phyloP scores from a whole-genome alignment of 495 filamentous ascomycete genomes.

The Talaromyces trachyspermus region DNA sequence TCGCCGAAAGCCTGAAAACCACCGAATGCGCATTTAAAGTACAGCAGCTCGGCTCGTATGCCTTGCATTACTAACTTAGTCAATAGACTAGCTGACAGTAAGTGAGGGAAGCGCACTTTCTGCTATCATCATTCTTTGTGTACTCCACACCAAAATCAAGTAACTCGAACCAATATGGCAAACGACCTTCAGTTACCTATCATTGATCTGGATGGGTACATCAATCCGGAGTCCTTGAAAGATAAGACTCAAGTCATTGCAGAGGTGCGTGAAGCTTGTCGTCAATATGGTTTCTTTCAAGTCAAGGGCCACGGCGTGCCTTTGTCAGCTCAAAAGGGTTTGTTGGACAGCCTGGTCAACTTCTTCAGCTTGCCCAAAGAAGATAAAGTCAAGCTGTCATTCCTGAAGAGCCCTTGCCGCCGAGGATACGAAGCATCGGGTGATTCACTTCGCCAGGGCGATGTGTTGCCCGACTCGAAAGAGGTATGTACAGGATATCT shows the following conservation, averaged over 20 bases:
- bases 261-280: constrained; percentile 24
- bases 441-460: constrained; percentile 16
- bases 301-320: constrained; percentile 29
- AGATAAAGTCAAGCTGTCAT: constrained; percentile 24
- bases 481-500: constrained; percentile 17
- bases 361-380: constrained; percentile 28
- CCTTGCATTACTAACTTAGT: no score
- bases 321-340: constrained; percentile 10
- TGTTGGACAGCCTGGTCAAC: constrained; percentile 15
- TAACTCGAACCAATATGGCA: not conserved
- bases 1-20: no score
- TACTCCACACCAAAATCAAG: no score
- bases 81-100: no score
- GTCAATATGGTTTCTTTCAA: constrained; percentile 33
- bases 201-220: not conserved
- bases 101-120: no score
- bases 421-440: constrained; percentile 32
- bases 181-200: not conserved
- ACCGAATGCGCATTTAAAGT: no score
- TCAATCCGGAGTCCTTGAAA: not conserved
- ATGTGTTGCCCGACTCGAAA: constrained; percentile 29
- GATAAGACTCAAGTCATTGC: constrained; percentile 17
- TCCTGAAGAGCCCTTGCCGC: constrained; percentile 23
- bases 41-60: no score
- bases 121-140: no score